Evolutionary conservation across 1,284 basidiomycete genomes (phyloP), one percentile per base, ranked within the genome.

Genomic region (Cryptococcus sp.): DNA sequence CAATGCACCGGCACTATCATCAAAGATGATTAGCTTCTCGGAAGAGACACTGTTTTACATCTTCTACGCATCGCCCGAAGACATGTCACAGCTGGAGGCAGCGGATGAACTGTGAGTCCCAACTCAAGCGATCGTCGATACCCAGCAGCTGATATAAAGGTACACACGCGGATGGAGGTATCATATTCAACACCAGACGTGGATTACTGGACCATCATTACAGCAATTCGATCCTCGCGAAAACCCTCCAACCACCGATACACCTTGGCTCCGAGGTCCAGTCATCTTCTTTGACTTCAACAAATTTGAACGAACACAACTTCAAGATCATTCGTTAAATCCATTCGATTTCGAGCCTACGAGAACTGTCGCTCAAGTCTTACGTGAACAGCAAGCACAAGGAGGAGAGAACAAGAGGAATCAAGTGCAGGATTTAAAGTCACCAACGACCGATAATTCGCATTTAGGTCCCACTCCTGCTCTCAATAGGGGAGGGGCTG

Each of bases 21-120:
- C 77, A 60, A 98, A 98, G 78, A 86, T 89, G 28, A 80, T 82
- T 9, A 86, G 86, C 57, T 97, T 98, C 74, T 88, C 87, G 69
- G 94, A 98, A 75, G 94, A 98, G 78, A 98, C 94, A 24, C 77
- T 98, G 36, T 98, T 98, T 78, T 97, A 91, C 81, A 94, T 97
- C 83, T 98, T 98, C 79, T 98, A 98, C 78, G 86, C 90, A 54
- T 86, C 85, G 73, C 91, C 94, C 51, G 80, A 91, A 66, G 94
- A 98, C 76, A 84, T 88, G 28, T 78, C 97, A 58, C 94, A 98
- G 74, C 63, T 76, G 41, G 92, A 98, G 76, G 83, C 93, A 45
- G 94, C 94, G 13, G 91, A 92, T 41, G 94, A 98, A 79, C 80
- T 98, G 86, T 93, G 75, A 72, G 87, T 83, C 14, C 22, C 25